A percentile compares a stretch with the other conserved stretches of the same genome.
Conservation (phyloP, 768 basidiomycete species). For the Gautieria morchelliformis region DNA sequence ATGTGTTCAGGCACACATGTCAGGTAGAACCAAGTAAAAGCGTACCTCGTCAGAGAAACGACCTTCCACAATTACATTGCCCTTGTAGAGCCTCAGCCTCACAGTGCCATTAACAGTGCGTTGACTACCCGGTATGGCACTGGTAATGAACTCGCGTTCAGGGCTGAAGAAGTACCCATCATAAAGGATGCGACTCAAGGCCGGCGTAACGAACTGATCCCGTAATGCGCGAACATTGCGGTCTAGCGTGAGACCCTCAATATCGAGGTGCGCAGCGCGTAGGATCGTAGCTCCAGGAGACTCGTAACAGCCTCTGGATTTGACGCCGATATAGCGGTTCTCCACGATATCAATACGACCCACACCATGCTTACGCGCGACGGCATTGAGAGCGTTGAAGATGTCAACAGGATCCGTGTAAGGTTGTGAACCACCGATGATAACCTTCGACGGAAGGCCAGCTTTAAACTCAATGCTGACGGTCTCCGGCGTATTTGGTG, state of each 20-base stretch:
- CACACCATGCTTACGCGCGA: constrained; percentile 91
- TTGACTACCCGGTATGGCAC: constrained; percentile 88
- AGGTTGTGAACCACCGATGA: constrained; percentile 43
- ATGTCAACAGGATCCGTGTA: constrained; percentile 93
- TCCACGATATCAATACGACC: constrained; percentile 99
- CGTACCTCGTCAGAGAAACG: constrained; percentile 77
- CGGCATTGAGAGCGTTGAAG: constrained; percentile 82
- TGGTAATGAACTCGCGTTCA: constrained; percentile 90
- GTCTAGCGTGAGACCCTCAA: constrained; percentile 97
- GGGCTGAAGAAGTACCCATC: constrained; percentile 99
- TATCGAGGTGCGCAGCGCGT: constrained; percentile 88
- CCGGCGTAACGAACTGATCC: constrained; percentile 90
- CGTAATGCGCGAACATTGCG: constrained; percentile 90
- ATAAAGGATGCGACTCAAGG: constrained; percentile 86
- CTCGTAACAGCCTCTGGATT: constrained; percentile 99
- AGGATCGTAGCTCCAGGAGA: constrained; percentile 94
- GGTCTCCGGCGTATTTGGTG: constrained; percentile 69
- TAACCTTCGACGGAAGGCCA: constrained; percentile 83
- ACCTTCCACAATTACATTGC: constrained; percentile 91
- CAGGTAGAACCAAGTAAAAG: background rate
- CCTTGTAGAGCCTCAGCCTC: constrained; percentile 87
- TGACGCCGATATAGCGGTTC: constrained; percentile 99
- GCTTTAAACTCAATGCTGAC: constrained; percentile 78
- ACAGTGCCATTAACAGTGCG: constrained; percentile 93
- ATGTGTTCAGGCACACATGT: background rate